These are phyloP conservation scores for Suillus variegatus DNA, from an alignment of 768 basidiomycete species.

Conservation along the genomic window DNA sequence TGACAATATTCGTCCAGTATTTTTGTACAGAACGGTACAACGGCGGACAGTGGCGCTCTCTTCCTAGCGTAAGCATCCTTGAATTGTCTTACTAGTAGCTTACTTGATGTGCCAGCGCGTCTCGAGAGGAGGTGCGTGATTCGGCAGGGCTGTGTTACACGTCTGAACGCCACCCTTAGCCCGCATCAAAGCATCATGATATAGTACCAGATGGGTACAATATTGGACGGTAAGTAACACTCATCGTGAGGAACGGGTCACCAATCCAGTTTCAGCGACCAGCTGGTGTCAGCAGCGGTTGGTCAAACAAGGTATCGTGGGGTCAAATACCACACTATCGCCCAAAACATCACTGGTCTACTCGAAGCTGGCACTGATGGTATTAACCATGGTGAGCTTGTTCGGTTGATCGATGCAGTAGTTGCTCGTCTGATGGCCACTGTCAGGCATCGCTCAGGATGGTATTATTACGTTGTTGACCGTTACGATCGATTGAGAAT, in stretches of 20 bases:
- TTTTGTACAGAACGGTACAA: slow-evolving; percentile 58
- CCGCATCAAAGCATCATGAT: slow-evolving; percentile 37
- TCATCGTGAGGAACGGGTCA: not conserved
- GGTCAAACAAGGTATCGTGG: slow-evolving; percentile 43
- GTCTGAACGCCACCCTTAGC: slow-evolving; percentile 16
- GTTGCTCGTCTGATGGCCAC: not conserved
- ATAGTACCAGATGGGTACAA: slow-evolving; percentile 52
- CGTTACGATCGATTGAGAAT: slow-evolving; percentile 42
- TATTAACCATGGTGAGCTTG: slow-evolving; percentile 51
- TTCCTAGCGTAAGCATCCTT: slow-evolving; percentile 56
- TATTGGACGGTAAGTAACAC: slow-evolving; percentile 40
- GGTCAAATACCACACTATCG: slow-evolving; percentile 47
- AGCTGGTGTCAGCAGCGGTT: slow-evolving; percentile 38
- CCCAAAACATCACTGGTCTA: slow-evolving; percentile 52
- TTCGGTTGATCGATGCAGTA: not conserved
- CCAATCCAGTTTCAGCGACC: slow-evolving; percentile 29
- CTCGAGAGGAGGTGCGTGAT: slow-evolving; percentile 43
- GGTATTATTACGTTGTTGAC: slow-evolving; percentile 58
- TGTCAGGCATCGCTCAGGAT: slow-evolving; percentile 59
- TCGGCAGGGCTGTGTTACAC: not conserved
- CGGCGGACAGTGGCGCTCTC: slow-evolving; percentile 48
- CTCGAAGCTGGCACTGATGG: slow-evolving; percentile 52
- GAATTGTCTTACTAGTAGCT: not conserved
- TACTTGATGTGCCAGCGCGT: slow-evolving; percentile 36
- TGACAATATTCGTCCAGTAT: slow-evolving; percentile 36